Evolutionary conservation across 2,329 filamentous ascomycete species (phyloP).

Genomic region (Penicillium palitans): DNA sequence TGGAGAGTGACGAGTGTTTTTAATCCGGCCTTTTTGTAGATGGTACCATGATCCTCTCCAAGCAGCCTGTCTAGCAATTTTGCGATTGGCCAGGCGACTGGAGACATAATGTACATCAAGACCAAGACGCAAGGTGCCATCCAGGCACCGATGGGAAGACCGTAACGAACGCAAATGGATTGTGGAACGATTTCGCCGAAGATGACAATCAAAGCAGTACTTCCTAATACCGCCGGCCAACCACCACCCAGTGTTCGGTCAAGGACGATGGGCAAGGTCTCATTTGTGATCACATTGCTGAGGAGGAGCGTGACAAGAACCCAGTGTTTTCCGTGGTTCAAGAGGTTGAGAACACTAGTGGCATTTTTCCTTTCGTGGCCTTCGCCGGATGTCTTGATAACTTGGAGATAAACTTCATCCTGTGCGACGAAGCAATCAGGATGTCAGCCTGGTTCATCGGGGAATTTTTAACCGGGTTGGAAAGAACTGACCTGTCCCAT

Average conservation of each 20-base stretch:
- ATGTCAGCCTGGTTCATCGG: not conserved
- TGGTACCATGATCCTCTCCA: constrained; percentile 90
- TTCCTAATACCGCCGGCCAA: constrained; percentile 89
- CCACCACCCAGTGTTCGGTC: constrained; percentile 92
- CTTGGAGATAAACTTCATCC: constrained; percentile 96
- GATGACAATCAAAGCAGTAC: constrained; percentile 93
- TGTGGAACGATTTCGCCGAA: constrained; percentile 97
- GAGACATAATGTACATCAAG: constrained; percentile 90
- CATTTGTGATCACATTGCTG: constrained; percentile 97
- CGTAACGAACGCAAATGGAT: constrained; percentile 93
- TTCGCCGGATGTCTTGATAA: constrained; percentile 81
- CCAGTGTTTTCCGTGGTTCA: constrained; percentile 95
- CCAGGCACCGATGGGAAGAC: constrained; percentile 89
- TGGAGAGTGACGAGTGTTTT: constrained; percentile 96
- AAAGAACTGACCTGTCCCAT: constrained; percentile 56
- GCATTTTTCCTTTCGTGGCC: constrained; percentile 86
- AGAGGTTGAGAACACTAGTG: constrained; percentile 71
- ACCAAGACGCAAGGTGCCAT: constrained; percentile 83
- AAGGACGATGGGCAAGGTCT: constrained; percentile 90
- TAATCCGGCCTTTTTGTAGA: constrained; percentile 96
- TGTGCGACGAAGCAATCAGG: constrained; percentile 41
- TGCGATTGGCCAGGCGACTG: constrained; percentile 89
- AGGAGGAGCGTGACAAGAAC: constrained; percentile 90
- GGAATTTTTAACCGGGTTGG: constrained; percentile 28
- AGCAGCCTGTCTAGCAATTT: constrained; percentile 92